A percentile compares a stretch with the other conserved stretches of the same genome.
Evolutionary conservation across 1,139 yeast species (phyloP).

Genomic region (Blastobotrys illinoisensis): DNA sequence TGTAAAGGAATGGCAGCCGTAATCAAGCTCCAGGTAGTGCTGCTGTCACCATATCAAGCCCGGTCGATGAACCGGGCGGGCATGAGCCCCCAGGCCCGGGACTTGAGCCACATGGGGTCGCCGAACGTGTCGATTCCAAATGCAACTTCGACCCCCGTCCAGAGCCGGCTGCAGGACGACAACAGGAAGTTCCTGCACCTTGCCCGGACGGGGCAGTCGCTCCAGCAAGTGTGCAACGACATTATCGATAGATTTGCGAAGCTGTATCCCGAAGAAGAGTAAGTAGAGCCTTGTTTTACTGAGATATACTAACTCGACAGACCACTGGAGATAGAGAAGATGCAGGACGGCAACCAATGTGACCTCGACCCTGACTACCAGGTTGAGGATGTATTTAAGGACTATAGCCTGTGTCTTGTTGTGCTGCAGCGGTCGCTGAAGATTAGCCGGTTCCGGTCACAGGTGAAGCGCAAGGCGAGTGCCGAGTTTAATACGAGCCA

Average conservation of each 20-base stretch:
- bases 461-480: constrained; percentile 9
- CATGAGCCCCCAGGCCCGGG: constrained; percentile 25
- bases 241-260: constrained; percentile 48
- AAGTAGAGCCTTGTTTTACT: constrained; percentile 6
- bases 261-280: constrained; percentile 54
- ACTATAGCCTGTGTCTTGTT: constrained; percentile 44
- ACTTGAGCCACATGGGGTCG: not conserved
- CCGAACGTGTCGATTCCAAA: not conserved
- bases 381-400: constrained; percentile 56
- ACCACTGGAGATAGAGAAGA: constrained; percentile 45
- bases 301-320: not conserved
- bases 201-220: constrained; percentile 42
- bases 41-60: constrained; percentile 35
- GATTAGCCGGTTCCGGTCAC: not conserved
- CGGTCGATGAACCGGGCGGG: constrained; percentile 17
- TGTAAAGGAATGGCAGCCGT: constrained; percentile 17
- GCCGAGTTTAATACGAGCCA: constrained; percentile 3
- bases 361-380: constrained; percentile 73
- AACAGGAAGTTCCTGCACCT: constrained; percentile 55
- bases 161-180: constrained; percentile 18
- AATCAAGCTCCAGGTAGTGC: constrained; percentile 39
- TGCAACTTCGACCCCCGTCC: constrained; percentile 1
- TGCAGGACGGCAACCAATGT: constrained; percentile 61
- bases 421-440: constrained; percentile 9
- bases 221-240: constrained; percentile 47